These are phyloP conservation scores for Geranium brycei DNA, from an alignment of 345 rosid genomes.

Conservation along the genomic window DNA sequence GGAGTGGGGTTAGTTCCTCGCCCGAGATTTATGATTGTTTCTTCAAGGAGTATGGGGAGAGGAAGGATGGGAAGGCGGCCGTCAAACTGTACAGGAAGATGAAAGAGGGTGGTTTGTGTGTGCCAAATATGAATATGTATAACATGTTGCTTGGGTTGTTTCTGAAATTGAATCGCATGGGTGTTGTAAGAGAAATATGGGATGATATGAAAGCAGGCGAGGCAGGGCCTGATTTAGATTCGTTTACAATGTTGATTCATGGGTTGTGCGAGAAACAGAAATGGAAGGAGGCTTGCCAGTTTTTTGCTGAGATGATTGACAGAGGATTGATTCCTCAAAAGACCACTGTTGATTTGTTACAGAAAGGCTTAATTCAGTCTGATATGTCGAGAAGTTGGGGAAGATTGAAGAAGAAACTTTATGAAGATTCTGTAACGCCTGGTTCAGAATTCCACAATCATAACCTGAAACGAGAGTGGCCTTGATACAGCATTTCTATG, in stretches of 20 bases:
- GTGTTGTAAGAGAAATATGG: constrained; percentile 54
- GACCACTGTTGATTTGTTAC: constrained; percentile 67
- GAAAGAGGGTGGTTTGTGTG: constrained; percentile 36
- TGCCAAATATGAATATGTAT: constrained; percentile 39
- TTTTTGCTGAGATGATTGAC: constrained; percentile 85
- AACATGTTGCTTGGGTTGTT: constrained; percentile 58
- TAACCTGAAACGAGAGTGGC: constrained; percentile 31
- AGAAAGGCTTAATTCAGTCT: constrained; percentile 70
- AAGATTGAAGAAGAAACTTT: constrained; percentile 77
- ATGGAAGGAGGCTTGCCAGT: constrained; percentile 67
- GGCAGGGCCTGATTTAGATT: constrained; percentile 69
- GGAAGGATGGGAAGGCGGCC: constrained; percentile 53
- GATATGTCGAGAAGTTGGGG: constrained; percentile 85
- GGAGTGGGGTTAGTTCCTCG: constrained; percentile 40
- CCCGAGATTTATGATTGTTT: constrained; percentile 71
- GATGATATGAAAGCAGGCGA: constrained; percentile 44
- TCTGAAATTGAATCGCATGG: constrained; percentile 40
- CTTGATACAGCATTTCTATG: too few relatives aligned
- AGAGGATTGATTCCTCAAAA: constrained; percentile 81
- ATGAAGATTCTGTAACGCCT: constrained; percentile 58
- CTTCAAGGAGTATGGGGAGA: constrained; percentile 73
- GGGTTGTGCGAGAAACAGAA: constrained; percentile 52
- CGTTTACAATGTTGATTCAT: constrained; percentile 57
- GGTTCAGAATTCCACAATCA: constrained; percentile 62
- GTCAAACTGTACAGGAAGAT: constrained; percentile 59